Evolutionary conservation across 2,329 filamentous ascomycete species (phyloP).

Genomic region (Fusarium mexicanum): DNA sequence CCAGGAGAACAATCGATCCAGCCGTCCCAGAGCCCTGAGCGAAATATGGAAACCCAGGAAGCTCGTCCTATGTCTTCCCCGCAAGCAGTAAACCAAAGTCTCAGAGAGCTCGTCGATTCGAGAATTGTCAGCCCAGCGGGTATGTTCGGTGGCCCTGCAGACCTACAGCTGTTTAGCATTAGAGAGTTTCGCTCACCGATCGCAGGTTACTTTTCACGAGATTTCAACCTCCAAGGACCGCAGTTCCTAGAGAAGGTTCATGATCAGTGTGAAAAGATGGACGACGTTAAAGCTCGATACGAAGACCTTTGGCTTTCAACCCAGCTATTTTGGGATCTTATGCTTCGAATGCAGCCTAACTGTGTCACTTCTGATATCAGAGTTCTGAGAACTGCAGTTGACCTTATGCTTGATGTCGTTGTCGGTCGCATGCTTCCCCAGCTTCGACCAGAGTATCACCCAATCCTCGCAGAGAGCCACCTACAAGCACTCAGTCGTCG

Average conservation of each 20-base stretch:
- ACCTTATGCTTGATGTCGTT: constrained; percentile 19
- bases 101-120: not conserved
- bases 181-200: not conserved
- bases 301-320: constrained; percentile 20
- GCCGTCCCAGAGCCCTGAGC: not conserved
- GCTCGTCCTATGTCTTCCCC: not conserved
- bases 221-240: not conserved
- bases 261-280: not conserved
- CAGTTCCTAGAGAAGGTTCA: not conserved
- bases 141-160: not conserved
- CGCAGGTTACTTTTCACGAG: constrained; percentile 2
- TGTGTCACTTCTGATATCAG: not conserved
- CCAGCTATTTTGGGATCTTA: constrained; percentile 26
- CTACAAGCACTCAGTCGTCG: constrained; percentile 13
- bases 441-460: not conserved
- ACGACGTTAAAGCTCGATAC: not conserved
- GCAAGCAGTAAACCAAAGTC: not conserved
- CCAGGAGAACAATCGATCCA: not conserved
- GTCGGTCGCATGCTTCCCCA: not conserved
- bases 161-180: not conserved
- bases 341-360: constrained; percentile 34
- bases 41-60: not conserved
- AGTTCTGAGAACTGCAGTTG: not conserved
- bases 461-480: not conserved
- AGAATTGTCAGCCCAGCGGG: not conserved